Conservation (phyloP, 208 protist genomes). For the Entamoeba moshkovskii region DNA sequence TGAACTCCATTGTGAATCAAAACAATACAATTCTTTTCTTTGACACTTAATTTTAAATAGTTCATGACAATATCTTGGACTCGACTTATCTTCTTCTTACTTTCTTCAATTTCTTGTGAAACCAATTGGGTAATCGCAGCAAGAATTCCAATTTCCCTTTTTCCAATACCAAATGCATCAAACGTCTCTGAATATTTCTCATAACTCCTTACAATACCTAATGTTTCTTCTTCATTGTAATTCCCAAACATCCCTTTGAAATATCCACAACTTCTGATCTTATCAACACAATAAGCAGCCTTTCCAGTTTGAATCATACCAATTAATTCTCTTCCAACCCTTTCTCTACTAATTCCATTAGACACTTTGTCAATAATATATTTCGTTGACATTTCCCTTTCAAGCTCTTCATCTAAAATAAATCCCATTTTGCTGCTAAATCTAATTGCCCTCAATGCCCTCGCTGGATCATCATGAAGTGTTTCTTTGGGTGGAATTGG, state of each 20-base stretch:
- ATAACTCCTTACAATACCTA: neutral
- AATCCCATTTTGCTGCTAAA: constrained; percentile 35
- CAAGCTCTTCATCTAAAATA: neutral
- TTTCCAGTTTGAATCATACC: neutral
- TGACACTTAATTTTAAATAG: neutral
- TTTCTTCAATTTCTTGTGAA: neutral
- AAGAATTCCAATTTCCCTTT: neutral
- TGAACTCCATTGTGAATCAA: neutral
- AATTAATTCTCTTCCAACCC: neutral
- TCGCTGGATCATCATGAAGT: constrained; percentile 44
- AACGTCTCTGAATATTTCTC: neutral
- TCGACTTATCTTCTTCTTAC: neutral
- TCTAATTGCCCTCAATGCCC: constrained; percentile 37
- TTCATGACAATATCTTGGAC: neutral
- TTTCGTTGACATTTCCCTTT: neutral
- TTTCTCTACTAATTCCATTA: neutral
- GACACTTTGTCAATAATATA: neutral
- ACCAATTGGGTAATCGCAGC: neutral
- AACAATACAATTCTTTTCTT: neutral
- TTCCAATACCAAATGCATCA: neutral
- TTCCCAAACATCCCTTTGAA: neutral
- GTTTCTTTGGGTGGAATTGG: constrained; percentile 35
- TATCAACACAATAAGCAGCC: neutral
- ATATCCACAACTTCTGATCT: neutral
- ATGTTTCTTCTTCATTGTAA: neutral